These are phyloP conservation scores for Colletotrichum simmondsii DNA, from an alignment of 2,329 filamentous ascomycete genomes.

Conservation along the genomic window DNA sequence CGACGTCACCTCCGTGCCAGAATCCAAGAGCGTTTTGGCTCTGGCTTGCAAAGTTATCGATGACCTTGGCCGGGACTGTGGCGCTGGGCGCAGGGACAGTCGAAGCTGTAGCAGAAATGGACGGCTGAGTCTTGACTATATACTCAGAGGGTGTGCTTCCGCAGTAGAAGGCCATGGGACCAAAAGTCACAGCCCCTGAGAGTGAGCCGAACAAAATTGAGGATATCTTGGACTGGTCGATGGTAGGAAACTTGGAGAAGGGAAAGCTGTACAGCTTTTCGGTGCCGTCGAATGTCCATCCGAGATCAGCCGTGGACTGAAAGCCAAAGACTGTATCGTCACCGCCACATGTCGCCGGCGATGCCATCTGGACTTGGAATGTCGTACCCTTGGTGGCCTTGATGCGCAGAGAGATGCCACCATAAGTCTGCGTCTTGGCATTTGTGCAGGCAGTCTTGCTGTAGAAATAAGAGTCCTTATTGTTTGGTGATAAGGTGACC, in stretches of 20 bases:
- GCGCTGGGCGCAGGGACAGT: constrained; percentile 61
- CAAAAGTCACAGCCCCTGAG: constrained; percentile 59
- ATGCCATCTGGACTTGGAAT: constrained; percentile 63
- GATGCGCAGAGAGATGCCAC: constrained; percentile 66
- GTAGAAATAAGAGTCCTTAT: constrained; percentile 66
- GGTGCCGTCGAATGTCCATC: constrained; percentile 69
- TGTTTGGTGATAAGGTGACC: constrained; percentile 62
- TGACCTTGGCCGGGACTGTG: constrained; percentile 62
- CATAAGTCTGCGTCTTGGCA: constrained; percentile 55
- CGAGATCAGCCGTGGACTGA: constrained; percentile 60
- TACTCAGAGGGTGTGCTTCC: constrained; percentile 61
- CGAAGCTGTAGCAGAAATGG: constrained; percentile 52
- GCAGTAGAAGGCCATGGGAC: constrained; percentile 69
- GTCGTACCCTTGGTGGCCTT: constrained; percentile 62
- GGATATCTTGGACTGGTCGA: constrained; percentile 63
- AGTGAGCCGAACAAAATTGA: constrained; percentile 62
- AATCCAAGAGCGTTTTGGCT: constrained; percentile 69
- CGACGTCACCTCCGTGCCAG: constrained; percentile 71
- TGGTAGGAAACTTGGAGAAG: constrained; percentile 60
- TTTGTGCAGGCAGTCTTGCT: constrained; percentile 66
- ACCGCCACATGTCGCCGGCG: constrained; percentile 56
- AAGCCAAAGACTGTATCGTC: constrained; percentile 46
- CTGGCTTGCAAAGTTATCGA: constrained; percentile 68
- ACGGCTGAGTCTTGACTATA: constrained; percentile 51
- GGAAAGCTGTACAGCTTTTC: constrained; percentile 69